Conservation (phyloP, 768 basidiomycete species). For the Cyathus striatus region DNA sequence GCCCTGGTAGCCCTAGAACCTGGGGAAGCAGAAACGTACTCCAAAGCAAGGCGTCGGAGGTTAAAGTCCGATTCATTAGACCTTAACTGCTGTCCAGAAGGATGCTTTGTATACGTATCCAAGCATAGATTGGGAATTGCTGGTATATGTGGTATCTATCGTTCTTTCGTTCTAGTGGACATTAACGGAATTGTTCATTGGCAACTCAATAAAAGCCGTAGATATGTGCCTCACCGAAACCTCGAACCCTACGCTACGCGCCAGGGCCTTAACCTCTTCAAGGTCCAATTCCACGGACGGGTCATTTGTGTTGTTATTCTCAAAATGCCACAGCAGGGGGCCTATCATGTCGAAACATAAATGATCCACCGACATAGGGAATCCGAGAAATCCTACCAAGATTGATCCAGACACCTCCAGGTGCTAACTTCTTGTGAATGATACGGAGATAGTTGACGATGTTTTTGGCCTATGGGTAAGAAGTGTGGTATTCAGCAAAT, state of each 20-base stretch:
- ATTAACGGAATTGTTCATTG: not conserved
- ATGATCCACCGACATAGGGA: slow-evolving; percentile 66
- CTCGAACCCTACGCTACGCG: slow-evolving; percentile 72
- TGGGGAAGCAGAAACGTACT: not conserved
- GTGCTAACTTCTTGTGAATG: slow-evolving; percentile 76
- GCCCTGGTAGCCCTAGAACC: too few relatives aligned
- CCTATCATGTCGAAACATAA: too few relatives aligned
- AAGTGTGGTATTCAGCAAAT: too few relatives aligned
- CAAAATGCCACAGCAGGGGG: slow-evolving; percentile 95
- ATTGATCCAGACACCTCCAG: slow-evolving; percentile 91
- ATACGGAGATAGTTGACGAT: slow-evolving; percentile 87
- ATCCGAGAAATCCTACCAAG: slow-evolving; percentile 67
- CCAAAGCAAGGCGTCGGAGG: not conserved
- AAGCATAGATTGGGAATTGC: slow-evolving; percentile 76
- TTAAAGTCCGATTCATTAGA: too few relatives aligned
- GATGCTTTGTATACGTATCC: slow-evolving; percentile 79
- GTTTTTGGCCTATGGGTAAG: slow-evolving; percentile 82
- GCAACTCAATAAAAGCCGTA: not conserved
- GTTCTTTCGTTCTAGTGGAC: slow-evolving; percentile 65
- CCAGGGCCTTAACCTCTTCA: slow-evolving; percentile 82
- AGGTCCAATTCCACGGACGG: slow-evolving; percentile 83
- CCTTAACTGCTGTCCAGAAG: slow-evolving; percentile 73
- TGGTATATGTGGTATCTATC: slow-evolving; percentile 84
- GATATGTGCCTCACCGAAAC: slow-evolving; percentile 51
- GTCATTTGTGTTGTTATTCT: slow-evolving; percentile 80